A percentile compares a stretch with the other conserved stretches of the same genome.
Conservation (phyloP, 257 asterid species). For the Capsicum rhomboideum region DNA sequence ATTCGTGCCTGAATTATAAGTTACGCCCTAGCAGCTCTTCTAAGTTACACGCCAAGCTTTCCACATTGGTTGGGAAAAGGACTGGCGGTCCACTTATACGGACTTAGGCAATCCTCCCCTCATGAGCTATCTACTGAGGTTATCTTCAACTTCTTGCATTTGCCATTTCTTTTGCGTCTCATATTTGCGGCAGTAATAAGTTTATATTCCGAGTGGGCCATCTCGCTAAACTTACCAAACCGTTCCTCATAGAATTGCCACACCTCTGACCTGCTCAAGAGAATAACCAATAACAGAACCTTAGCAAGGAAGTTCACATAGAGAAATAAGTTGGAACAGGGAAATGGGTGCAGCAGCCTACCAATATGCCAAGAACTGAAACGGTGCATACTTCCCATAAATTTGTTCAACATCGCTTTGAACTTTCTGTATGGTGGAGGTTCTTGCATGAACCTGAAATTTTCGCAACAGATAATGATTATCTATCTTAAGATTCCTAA, state of each 20-base stretch:
- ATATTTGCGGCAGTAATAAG: slow-evolving; percentile 81
- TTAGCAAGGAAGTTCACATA: background rate
- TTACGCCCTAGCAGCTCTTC: background rate
- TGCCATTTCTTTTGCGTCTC: slow-evolving; percentile 21
- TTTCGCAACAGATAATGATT: background rate
- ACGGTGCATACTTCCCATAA: slow-evolving; percentile 67
- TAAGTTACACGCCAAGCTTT: background rate
- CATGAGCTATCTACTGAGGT: background rate
- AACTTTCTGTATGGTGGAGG: slow-evolving; percentile 30
- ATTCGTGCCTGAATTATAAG: background rate
- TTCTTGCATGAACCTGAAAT: slow-evolving; percentile 54
- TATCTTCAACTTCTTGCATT: slow-evolving; percentile 29
- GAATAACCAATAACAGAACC: background rate
- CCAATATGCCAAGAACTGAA: slow-evolving; percentile 87
- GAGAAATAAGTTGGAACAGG: background rate
- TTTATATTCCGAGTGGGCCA: slow-evolving; percentile 43
- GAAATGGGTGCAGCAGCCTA: slow-evolving; percentile 7
- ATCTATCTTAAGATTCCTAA: slow-evolving; percentile 70
- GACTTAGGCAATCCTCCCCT: no score
- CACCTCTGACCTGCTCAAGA: slow-evolving; percentile 52
- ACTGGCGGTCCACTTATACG: no score
- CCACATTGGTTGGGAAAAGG: no score
- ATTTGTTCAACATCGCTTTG: slow-evolving; percentile 49
- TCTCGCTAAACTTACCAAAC: slow-evolving; percentile 68
- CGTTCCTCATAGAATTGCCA: slow-evolving; percentile 73